phyloP scores from a whole-genome alignment of 2,329 filamentous ascomycete species.

The Sphaerulina musiva region DNA sequence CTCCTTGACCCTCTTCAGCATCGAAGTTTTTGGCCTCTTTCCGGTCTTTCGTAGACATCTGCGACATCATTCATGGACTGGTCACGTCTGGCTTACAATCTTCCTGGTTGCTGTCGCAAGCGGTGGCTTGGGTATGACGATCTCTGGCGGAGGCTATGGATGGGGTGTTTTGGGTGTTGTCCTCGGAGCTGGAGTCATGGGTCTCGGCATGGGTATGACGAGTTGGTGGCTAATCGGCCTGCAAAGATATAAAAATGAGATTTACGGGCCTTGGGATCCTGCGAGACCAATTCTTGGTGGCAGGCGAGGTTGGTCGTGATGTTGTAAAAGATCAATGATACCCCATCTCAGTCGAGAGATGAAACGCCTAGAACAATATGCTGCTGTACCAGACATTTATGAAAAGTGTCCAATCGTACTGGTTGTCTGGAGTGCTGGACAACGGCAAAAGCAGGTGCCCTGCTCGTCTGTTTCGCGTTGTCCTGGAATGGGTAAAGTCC shows the following conservation, averaged over 20 bases:
- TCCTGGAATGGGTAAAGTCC: too few species aligned
- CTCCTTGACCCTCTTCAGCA: slow-evolving; percentile 87
- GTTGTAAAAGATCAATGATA: not conserved
- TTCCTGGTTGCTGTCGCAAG: slow-evolving; percentile 73
- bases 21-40: slow-evolving; percentile 94
- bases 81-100: slow-evolving; percentile 70
- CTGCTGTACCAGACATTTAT: too few species aligned
- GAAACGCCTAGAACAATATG: too few species aligned
- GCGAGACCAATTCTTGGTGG: slow-evolving; percentile 61
- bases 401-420: too few species aligned
- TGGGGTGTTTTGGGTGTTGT: slow-evolving; percentile 64
- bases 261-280: slow-evolving; percentile 95
- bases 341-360: not conserved
- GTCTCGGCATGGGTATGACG: slow-evolving; percentile 80
- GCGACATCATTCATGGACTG: slow-evolving; percentile 70
- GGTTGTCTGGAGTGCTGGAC: too few species aligned
- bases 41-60: slow-evolving; percentile 94
- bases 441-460: too few species aligned
- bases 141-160: slow-evolving; percentile 49
- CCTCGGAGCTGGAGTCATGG: slow-evolving; percentile 66
- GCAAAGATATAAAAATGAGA: slow-evolving; percentile 99
- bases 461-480: too few species aligned
- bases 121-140: slow-evolving; percentile 62
- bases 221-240: slow-evolving; percentile 97
- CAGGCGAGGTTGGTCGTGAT: slow-evolving; percentile 8